Conservation (phyloP, 2,329 filamentous ascomycete genomes). For the Aspergillus brunneoviolaceus region DNA sequence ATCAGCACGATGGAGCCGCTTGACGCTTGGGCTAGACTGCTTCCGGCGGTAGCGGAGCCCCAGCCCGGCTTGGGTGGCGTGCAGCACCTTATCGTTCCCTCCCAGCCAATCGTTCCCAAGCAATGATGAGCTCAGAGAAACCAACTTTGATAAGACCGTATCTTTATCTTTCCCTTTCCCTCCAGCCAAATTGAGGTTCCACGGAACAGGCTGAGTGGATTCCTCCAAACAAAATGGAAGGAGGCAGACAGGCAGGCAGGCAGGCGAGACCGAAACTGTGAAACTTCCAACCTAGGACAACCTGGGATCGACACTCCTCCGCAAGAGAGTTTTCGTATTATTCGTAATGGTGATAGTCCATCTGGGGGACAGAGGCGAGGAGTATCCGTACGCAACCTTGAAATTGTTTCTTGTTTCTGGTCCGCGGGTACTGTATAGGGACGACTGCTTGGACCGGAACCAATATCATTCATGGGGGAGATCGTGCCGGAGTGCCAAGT, state of each 20-base stretch:
- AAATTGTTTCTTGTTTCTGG: too few relatives aligned
- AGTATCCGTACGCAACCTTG: too few relatives aligned
- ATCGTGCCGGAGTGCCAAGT: neutral
- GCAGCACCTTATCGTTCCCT: constrained; percentile 19
- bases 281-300: neutral
- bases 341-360: too few relatives aligned
- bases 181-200: neutral
- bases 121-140: constrained; percentile 22
- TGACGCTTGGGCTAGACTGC: constrained; percentile 4
- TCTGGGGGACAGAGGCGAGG: too few relatives aligned
- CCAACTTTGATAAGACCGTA: constrained; percentile 11
- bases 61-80: constrained; percentile 16
- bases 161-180: neutral
- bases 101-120: constrained; percentile 18
- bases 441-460: too few relatives aligned
- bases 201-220: neutral
- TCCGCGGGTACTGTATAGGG: too few relatives aligned
- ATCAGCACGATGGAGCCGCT: constrained; percentile 16
- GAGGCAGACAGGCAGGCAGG: neutral
- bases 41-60: constrained; percentile 9
- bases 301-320: neutral
- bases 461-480: too few relatives aligned
- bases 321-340: neutral
- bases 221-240: neutral
- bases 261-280: neutral